Conservation (phyloP, 345 rosid species). For the Salix caprea region DNA sequence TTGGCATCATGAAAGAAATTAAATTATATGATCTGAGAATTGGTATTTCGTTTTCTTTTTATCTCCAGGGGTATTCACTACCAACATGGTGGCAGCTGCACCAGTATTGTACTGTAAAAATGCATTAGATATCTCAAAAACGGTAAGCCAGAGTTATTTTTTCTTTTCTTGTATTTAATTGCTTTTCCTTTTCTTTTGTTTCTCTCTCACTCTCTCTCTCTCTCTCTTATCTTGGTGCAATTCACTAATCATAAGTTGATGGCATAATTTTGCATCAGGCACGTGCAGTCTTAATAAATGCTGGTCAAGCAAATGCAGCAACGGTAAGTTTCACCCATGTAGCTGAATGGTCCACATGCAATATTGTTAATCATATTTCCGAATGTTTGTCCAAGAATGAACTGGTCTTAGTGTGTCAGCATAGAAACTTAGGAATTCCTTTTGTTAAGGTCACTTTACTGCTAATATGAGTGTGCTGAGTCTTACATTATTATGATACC, state of each 20-base stretch:
- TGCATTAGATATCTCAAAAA: slow-evolving; percentile 43
- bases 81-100: slow-evolving; percentile 89
- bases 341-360: slow-evolving; percentile 7
- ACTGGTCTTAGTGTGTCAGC: background rate
- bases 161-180: background rate
- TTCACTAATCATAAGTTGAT: background rate
- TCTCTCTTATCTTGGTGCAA: background rate
- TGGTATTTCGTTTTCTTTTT: background rate
- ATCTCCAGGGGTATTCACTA: slow-evolving; percentile 73
- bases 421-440: slow-evolving; percentile 3
- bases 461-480: background rate
- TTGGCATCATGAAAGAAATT: background rate
- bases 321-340: slow-evolving; percentile 52
- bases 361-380: slow-evolving; percentile 1
- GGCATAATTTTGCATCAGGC: slow-evolving; percentile 44
- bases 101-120: slow-evolving; percentile 79
- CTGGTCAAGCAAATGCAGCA: slow-evolving; percentile 99
- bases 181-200: background rate
- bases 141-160: slow-evolving; percentile 33
- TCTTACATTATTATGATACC: slow-evolving; percentile 14
- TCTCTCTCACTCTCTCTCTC: too few relatives aligned
- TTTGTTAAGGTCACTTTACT: too few relatives aligned
- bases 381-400: background rate
- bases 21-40: background rate
- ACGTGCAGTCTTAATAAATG: slow-evolving; percentile 89